Percentiles rank a stretch among this genome's conserved stretches.
Conservation (phyloP, 1,284 basidiomycete species). For the Puccinia horiana region DNA sequence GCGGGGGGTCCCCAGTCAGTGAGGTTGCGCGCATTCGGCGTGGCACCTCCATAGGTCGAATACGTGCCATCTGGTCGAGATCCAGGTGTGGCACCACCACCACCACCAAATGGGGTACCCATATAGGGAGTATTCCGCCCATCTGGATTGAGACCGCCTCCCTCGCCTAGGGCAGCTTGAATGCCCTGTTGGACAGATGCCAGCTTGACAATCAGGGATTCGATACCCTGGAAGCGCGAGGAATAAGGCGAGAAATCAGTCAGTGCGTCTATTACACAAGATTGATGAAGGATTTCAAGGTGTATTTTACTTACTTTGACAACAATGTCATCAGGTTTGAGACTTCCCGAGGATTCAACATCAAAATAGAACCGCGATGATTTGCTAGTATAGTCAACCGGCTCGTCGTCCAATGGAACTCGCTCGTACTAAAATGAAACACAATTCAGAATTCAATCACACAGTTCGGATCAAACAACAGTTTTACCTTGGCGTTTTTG, state of each 20-base stretch:
- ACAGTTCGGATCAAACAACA: neutral
- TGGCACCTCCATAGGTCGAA: constrained; percentile 47
- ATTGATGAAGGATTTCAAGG: neutral
- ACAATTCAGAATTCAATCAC: neutral
- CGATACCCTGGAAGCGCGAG: constrained; percentile 25
- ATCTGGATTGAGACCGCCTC: constrained; percentile 44
- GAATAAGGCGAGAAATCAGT: constrained; percentile 3
- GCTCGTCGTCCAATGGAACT: constrained; percentile 72
- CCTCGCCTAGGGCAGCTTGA: constrained; percentile 40
- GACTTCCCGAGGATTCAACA: constrained; percentile 84
- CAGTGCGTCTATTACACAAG: neutral
- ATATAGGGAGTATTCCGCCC: constrained; percentile 49
- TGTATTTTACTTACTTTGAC: constrained; percentile 71
- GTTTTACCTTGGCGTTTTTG: constrained; percentile 65
- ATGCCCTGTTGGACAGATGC: constrained; percentile 49
- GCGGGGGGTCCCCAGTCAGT: constrained; percentile 45
- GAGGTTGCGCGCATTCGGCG: constrained; percentile 25
- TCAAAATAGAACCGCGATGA: constrained; percentile 86
- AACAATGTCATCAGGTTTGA: constrained; percentile 83
- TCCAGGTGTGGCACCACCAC: constrained; percentile 38
- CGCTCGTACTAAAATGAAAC: constrained; percentile 67
- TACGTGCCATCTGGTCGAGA: constrained; percentile 38
- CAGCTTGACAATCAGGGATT: constrained; percentile 49
- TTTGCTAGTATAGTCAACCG: constrained; percentile 82
- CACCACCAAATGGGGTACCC: constrained; percentile 48